A percentile compares a stretch with the other conserved stretches of the same genome.
These are phyloP conservation scores for Cokeromyces recurvatus DNA, from an alignment of 371 early-diverging fungal genomes.

Conservation along the genomic window DNA sequence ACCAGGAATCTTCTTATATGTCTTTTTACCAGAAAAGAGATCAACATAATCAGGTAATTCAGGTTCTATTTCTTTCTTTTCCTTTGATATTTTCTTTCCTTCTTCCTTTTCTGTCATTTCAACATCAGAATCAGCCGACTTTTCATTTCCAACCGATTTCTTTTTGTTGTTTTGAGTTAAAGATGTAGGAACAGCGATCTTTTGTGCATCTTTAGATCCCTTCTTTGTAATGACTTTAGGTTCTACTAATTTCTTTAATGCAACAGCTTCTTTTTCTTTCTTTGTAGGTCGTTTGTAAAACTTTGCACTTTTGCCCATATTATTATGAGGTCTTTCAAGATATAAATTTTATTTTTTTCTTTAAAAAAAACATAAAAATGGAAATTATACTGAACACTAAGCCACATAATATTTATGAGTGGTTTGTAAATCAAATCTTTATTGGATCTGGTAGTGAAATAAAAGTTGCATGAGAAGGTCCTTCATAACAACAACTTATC, in stretches of 20 bases:
- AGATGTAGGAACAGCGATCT: constrained; percentile 10
- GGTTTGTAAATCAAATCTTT: too few species aligned
- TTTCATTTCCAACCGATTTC: too few species aligned
- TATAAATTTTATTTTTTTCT: too few species aligned
- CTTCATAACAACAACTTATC: too few species aligned
- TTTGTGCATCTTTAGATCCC: constrained; percentile 11
- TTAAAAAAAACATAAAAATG: too few species aligned
- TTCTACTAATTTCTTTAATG: constrained; percentile 30
- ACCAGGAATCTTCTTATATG: constrained; percentile 31
- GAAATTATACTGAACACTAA: too few species aligned
- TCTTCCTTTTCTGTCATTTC: constrained; percentile 9
- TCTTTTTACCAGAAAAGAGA: constrained; percentile 42
- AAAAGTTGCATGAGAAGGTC: too few species aligned
- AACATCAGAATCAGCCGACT: constrained; percentile 9
- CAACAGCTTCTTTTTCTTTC: constrained; percentile 50
- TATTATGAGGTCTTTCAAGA: too few species aligned
- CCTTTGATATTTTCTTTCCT: background rate
- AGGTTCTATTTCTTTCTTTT: constrained; percentile 8
- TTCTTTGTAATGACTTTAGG: constrained; percentile 19
- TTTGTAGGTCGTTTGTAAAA: constrained; percentile 56
- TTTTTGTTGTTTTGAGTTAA: constrained; percentile 3
- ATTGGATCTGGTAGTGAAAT: too few species aligned
- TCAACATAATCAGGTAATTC: constrained; percentile 45
- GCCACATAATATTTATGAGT: too few species aligned
- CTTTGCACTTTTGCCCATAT: constrained; percentile 63